Conservation (phyloP, 768 basidiomycete species). For the Pleurotus pulmonarius region DNA sequence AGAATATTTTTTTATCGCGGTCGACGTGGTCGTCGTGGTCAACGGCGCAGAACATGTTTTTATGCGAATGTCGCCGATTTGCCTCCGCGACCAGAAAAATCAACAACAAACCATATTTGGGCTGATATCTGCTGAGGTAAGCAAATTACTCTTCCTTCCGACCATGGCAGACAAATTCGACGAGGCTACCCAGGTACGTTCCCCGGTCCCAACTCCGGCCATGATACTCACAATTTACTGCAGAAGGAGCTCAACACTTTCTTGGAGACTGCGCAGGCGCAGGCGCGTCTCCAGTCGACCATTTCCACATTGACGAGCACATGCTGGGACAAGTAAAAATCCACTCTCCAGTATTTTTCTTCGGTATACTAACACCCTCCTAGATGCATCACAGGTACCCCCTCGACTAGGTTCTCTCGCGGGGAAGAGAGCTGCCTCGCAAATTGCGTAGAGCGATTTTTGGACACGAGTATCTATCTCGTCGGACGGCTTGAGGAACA, state of each 20-base stretch:
- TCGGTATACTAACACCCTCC: neutral
- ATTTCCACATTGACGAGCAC: constrained; percentile 78
- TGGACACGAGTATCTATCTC: constrained; percentile 83
- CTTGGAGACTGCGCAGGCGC: constrained; percentile 79
- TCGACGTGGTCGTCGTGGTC: neutral
- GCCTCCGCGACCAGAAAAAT: neutral
- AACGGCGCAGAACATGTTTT: neutral
- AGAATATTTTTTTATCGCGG: neutral
- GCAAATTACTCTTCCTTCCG: constrained; percentile 11
- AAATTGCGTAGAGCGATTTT: constrained; percentile 90
- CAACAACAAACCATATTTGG: constrained; percentile 8
- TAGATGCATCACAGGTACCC: constrained; percentile 80
- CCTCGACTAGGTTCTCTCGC: constrained; percentile 74
- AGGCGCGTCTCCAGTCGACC: constrained; percentile 57
- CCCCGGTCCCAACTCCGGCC: neutral
- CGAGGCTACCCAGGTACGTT: constrained; percentile 67
- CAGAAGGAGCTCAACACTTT: constrained; percentile 84
- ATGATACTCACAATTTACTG: neutral
- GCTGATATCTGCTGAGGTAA: constrained; percentile 7
- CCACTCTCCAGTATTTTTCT: too few species aligned
- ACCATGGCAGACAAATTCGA: constrained; percentile 64
- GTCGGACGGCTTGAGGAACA: constrained; percentile 63
- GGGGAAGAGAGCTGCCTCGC: constrained; percentile 78
- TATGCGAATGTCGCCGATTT: neutral
- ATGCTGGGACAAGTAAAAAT: constrained; percentile 85